A percentile compares a stretch with the other conserved stretches of the same genome.
phyloP scores from a whole-genome alignment of 306 rosid species.

The Gleditsia sinensis region DNA sequence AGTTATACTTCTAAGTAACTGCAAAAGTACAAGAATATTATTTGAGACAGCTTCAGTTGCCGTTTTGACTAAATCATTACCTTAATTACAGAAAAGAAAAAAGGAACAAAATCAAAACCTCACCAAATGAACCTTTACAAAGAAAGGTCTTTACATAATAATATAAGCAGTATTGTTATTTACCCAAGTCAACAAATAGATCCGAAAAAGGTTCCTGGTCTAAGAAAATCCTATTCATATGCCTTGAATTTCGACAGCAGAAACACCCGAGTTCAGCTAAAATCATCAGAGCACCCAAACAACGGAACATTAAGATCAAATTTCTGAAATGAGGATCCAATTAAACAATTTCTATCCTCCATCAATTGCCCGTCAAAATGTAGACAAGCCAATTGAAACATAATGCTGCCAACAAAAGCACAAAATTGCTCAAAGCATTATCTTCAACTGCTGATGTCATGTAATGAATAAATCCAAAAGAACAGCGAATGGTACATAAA shows the following conservation, averaged over 20 bases:
- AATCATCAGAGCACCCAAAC: background rate
- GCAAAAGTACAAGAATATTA: background rate
- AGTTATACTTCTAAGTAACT: background rate
- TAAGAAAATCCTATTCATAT: slow-evolving; percentile 9
- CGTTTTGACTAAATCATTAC: slow-evolving; percentile 5
- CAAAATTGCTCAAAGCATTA: slow-evolving; percentile 15
- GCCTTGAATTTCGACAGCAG: background rate
- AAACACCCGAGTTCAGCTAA: background rate
- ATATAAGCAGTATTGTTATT: slow-evolving; percentile 18
- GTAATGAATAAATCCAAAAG: background rate
- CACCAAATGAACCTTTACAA: background rate
- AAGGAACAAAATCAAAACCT: slow-evolving; percentile 18
- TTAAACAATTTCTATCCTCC: background rate
- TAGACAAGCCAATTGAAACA: slow-evolving; percentile 22
- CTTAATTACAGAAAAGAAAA: slow-evolving; percentile 25
- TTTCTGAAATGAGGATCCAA: slow-evolving; percentile 14
- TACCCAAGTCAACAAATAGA: slow-evolving; percentile 30
- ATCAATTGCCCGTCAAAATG: background rate
- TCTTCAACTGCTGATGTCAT: slow-evolving; percentile 17
- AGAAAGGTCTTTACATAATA: slow-evolving; percentile 5
- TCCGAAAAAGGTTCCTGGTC: background rate
- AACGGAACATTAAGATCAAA: background rate
- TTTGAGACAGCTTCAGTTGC: slow-evolving; percentile 4
- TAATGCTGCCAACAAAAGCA: background rate
- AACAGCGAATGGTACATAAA: background rate